Conservation (phyloP, 1,284 basidiomycete species). For the Cerrena zonata region DNA sequence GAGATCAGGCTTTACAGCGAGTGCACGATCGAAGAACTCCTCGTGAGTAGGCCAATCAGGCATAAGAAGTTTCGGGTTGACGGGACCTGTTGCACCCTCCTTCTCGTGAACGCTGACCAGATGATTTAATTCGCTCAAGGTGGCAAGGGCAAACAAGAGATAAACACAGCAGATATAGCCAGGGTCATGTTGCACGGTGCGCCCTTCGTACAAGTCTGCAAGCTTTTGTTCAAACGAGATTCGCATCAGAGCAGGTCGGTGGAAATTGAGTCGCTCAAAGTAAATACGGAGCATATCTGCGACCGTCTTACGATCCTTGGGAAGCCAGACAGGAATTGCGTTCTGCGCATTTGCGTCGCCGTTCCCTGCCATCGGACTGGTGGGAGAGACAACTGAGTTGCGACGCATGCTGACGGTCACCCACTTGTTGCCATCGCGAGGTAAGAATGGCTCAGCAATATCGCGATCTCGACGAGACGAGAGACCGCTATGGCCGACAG, state of each 20-base stretch:
- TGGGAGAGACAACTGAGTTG: slow-evolving; percentile 26
- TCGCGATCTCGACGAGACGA: slow-evolving; percentile 62
- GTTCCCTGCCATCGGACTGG: slow-evolving; percentile 20
- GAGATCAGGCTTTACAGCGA: slow-evolving; percentile 71
- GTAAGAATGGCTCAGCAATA: slow-evolving; percentile 47
- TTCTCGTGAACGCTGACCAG: slow-evolving; percentile 45
- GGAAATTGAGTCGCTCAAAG: slow-evolving; percentile 68
- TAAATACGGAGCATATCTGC: slow-evolving; percentile 59
- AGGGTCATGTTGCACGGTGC: slow-evolving; percentile 52
- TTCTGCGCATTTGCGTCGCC: slow-evolving; percentile 27
- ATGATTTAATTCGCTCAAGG: slow-evolving; percentile 72
- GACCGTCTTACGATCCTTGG: slow-evolving; percentile 66
- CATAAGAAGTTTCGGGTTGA: slow-evolving; percentile 60
- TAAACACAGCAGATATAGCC: slow-evolving; percentile 73
- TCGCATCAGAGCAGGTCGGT: slow-evolving; percentile 67
- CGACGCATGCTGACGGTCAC: slow-evolving; percentile 45
- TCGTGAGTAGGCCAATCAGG: slow-evolving; percentile 76
- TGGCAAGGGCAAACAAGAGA: slow-evolving; percentile 71
- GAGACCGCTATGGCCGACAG: slow-evolving; percentile 65
- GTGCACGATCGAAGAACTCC: slow-evolving; percentile 73
- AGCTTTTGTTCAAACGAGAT: slow-evolving; percentile 59
- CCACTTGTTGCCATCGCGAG: slow-evolving; percentile 60
- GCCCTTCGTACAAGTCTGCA: slow-evolving; percentile 57
- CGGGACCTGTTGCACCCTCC: slow-evolving; percentile 32
- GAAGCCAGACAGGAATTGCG: slow-evolving; percentile 57